These are phyloP conservation scores for Penicillium sp. DNA, from an alignment of 2,329 filamentous ascomycete genomes.

Conservation along the genomic window DNA sequence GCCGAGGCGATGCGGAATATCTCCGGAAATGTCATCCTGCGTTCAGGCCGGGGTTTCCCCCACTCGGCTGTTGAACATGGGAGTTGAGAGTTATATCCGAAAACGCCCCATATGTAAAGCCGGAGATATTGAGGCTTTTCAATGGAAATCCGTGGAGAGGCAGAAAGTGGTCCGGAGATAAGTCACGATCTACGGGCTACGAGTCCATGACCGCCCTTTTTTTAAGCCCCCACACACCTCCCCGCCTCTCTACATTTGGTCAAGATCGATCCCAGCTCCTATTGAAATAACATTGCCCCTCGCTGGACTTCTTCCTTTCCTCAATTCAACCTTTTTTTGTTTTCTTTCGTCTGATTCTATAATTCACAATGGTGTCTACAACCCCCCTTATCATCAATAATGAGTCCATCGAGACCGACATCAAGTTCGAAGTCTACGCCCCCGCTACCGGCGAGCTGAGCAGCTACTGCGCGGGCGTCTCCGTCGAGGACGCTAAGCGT, in stretches of 20 bases:
- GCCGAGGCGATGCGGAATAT: not conserved
- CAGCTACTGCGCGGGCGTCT: slow-evolving; percentile 59
- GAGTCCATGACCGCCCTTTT: not conserved
- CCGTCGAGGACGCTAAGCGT: slow-evolving; percentile 56
- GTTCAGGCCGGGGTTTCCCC: slow-evolving; percentile 1
- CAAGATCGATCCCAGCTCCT: not conserved
- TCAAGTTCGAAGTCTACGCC: slow-evolving; percentile 54
- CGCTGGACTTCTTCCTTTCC: not conserved
- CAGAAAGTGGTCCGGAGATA: not conserved
- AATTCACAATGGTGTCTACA: slow-evolving; percentile 14
- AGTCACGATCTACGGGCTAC: not conserved
- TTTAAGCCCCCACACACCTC: not conserved
- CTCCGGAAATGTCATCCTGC: slow-evolving; percentile 5
- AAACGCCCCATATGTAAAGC: not conserved
- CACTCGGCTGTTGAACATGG: slow-evolving; percentile 16
- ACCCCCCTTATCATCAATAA: slow-evolving; percentile 49
- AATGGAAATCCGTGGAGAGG: not conserved
- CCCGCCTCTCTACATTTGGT: not conserved
- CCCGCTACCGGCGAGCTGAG: slow-evolving; percentile 57
- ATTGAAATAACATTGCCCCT: not conserved
- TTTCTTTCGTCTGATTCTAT: not conserved
- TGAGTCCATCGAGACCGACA: slow-evolving; percentile 42
- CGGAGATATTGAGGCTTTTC: slow-evolving; percentile 3
- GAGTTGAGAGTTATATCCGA: slow-evolving; percentile 8
- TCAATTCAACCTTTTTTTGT: not conserved